Conservation (phyloP, 208 protist genomes). For the Acanthamoeba triangularis region DNA sequence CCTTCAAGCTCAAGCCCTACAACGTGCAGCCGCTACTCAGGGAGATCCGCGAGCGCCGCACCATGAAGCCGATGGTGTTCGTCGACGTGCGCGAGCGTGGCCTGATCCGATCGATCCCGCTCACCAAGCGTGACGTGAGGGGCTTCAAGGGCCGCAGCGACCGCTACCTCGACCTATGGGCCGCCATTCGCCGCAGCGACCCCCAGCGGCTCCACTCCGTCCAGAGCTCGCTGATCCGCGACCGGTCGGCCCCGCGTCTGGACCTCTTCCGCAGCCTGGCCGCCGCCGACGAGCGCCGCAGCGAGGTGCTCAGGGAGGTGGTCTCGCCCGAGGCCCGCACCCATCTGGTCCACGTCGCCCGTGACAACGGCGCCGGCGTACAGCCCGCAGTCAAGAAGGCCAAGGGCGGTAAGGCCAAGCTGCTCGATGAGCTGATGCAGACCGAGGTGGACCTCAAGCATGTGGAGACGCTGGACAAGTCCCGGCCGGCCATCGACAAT, state of each 20-base stretch:
- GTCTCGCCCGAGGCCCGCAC: background rate
- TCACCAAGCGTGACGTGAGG: too few species aligned
- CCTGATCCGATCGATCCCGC: background rate
- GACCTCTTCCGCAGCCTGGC: background rate
- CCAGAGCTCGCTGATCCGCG: background rate
- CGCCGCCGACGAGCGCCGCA: background rate
- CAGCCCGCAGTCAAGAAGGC: background rate
- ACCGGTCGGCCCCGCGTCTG: background rate
- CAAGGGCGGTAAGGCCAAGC: background rate
- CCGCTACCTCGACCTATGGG: background rate
- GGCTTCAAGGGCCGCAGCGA: too few species aligned
- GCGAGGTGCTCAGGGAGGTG: background rate
- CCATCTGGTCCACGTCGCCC: background rate
- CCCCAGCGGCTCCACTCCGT: background rate
- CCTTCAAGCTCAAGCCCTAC: constrained; percentile 7
- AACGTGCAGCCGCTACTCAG: background rate
- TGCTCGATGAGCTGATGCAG: constrained; percentile 8
- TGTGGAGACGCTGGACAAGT: constrained; percentile 26
- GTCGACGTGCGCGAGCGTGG: background rate
- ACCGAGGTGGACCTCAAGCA: background rate
- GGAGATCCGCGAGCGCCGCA: constrained; percentile 8
- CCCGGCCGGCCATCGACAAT: background rate
- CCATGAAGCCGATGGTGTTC: background rate
- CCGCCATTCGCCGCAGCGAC: background rate
- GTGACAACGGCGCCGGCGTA: too few species aligned